Base-by-base conservation (phyloP, 2,329 filamentous ascomycete species). In the Xylogone sp. region DNA sequence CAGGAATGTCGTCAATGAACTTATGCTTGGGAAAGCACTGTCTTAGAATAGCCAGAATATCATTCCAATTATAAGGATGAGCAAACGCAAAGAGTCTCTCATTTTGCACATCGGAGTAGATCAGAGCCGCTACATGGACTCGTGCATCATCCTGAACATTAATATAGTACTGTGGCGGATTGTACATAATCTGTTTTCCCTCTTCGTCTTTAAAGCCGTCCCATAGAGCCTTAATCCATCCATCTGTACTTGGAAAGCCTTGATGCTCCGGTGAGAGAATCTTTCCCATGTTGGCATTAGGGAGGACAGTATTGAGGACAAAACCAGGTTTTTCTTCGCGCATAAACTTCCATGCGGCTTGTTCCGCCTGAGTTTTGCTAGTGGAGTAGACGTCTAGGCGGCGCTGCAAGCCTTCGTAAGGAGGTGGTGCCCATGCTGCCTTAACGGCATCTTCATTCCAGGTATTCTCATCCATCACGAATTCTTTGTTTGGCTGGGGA, bases 341-440 rank as follows among this genome's bases (percentile, higher is more conserved):
- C 13, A 61, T 39, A 42, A 63, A 71, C 21, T 68, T 65, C 70
- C 70, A 73, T 2, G 65, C 43, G 1, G 58, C 65, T 45, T 64
- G 58, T 46, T 73, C 71, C 0, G 59, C 61, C 20, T 65, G 61
- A 2, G 63, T 56, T 51, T 73, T 73, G 50, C 65, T 68, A 0
- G 71, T 71, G 1, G 56, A 55, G 46, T 73, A 73, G 1, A 69
- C 66, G 6, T n/a, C n/a, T n/a, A n/a, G n/a, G n/a, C n/a, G n/a
- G n/a, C n/a, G n/a, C 24, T 27, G 51, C 8, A 1, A 29, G 24
- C 0, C 53, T 49, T 18, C 54, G 29, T 69, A 69, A 0, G 65
- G 68, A 2, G 64, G 63, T 2, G 62, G 62, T 12, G 62, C 62
- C 66, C 68, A 71, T 0, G 70, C 69, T 0, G 46, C 31, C 29